Evolutionary conservation across 2,329 filamentous ascomycete species (phyloP).

Genomic region (Exophiala alcalophila): DNA sequence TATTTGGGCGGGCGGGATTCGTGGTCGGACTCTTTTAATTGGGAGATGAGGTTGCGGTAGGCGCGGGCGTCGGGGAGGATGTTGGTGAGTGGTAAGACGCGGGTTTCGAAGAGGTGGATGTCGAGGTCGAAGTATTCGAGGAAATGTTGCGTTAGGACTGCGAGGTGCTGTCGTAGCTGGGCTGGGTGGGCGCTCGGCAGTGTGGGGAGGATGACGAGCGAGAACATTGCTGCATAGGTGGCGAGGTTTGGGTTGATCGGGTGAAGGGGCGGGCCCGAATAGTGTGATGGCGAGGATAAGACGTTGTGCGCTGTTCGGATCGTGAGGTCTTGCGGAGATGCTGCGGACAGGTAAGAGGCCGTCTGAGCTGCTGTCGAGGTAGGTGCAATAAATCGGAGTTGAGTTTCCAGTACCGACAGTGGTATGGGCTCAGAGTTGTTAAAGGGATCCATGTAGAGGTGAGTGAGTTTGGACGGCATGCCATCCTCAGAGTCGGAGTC

Average conservation of each 20-base stretch:
- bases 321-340: conserved; percentile 64
- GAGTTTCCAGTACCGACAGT: conserved; percentile 55
- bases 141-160: conserved; percentile 63
- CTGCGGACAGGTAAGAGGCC: conserved; percentile 60
- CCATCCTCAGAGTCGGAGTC: conserved; percentile 24
- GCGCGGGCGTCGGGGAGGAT: conserved; percentile 52
- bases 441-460: conserved; percentile 79
- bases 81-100: conserved; percentile 61
- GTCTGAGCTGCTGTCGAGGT: conserved; percentile 33
- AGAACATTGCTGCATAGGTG: conserved; percentile 73
- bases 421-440: conserved; percentile 65
- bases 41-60: conserved; percentile 47
- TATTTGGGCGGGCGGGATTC: conserved; percentile 34
- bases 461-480: conserved; percentile 20
- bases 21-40: conserved; percentile 56
- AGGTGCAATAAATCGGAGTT: conserved; percentile 54
- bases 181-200: conserved; percentile 43
- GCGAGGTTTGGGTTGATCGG: conserved; percentile 58
- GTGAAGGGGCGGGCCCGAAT: conserved; percentile 38
- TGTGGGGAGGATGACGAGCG: conserved; percentile 55
- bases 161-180: conserved; percentile 61
- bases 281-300: conserved; percentile 63
- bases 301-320: conserved; percentile 79
- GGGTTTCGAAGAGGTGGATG: conserved; percentile 65
- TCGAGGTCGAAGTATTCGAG: conserved; percentile 68